Conservation (phyloP, 371 early-diverging fungal species). For the Saksenaea vasiformis region DNA sequence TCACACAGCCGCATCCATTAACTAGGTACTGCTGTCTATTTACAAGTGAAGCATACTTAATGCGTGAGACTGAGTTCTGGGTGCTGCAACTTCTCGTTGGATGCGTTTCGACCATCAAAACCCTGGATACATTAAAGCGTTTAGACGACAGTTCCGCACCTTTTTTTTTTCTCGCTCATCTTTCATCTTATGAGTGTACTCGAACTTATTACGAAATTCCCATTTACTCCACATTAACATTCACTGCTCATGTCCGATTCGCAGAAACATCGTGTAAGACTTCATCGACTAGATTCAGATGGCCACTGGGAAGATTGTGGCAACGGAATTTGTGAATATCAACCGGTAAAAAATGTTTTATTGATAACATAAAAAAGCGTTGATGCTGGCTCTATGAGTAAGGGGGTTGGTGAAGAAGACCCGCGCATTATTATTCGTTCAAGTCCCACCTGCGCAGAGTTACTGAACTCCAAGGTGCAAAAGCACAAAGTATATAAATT, state of each 20-base stretch:
- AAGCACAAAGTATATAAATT: constrained; percentile 62
- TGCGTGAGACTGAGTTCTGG: no score
- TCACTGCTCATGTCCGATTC: not conserved
- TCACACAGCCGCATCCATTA: no score
- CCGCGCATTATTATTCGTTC: constrained; percentile 44
- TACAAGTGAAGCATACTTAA: no score
- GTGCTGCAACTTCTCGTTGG: no score
- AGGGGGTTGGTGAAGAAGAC: constrained; percentile 38
- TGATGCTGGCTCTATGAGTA: not conserved
- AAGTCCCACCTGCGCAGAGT: constrained; percentile 58
- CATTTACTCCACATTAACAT: not conserved
- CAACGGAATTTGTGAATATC: constrained; percentile 59
- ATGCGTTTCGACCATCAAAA: no score
- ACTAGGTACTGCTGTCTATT: no score
- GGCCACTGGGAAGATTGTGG: constrained; percentile 72
- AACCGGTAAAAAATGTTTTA: constrained; percentile 39
- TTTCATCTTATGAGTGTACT: not conserved
- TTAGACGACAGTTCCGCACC: no score
- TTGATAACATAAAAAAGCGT: not conserved
- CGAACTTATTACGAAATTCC: not conserved
- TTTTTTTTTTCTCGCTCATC: no score
- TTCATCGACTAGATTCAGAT: constrained; percentile 62
- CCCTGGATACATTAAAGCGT: no score
- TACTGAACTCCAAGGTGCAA: constrained; percentile 58
- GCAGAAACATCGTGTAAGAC: constrained; percentile 56